Evolutionary conservation across 257 asterid species (phyloP), one percentile per base, ranked within the genome.

Genomic region (Capsicum chinense): DNA sequence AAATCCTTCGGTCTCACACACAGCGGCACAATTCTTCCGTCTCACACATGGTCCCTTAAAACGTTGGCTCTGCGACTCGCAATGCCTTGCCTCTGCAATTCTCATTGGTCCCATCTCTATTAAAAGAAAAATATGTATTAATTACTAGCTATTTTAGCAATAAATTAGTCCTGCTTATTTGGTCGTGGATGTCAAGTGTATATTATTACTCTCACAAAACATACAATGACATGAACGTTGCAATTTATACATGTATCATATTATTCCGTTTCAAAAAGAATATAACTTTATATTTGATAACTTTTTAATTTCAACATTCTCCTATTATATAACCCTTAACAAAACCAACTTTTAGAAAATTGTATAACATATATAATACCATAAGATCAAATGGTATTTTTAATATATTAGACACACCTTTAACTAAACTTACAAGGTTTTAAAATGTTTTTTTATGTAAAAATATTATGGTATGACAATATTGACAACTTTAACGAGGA

Each of bases 1-100:
- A n/a, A 90, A 92, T 63, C 93, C 92, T 85, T 92, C 95, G 0
- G 82, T 79, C 84, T 81, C 76, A 80, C 95, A 92, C 16, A 92
- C 90, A 0, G 88, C 14, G 3, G 48, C 89, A 83, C 95, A 92
- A 88, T 92, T 92, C 70, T 69, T 83, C 14, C 35, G 33, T 7
- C 93, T 86, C 19, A 12, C 10, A 71, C 95, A 92, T 0, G 82
- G 10, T 74, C 95, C 95, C 80, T 60, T 87, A 84, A 87, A 92
- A 12, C 63, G 76, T 0, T 66, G 84, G 88, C 93, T 92, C 80
- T 1, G 52, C 3, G 95, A 85, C 56, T 85, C 82, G 3, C 95
- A 90, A 0, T 14, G 44, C 84, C 95, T 84, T 6, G 92, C 95
- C 85, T 89, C 95, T n/a, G 87, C 91, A 71, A 88, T 83, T 89